Evolutionary conservation across 192 early-diverging fungal genomes (phyloP), one percentile per base, ranked within the genome.

Genomic region (Linnemannia elongata): DNA sequence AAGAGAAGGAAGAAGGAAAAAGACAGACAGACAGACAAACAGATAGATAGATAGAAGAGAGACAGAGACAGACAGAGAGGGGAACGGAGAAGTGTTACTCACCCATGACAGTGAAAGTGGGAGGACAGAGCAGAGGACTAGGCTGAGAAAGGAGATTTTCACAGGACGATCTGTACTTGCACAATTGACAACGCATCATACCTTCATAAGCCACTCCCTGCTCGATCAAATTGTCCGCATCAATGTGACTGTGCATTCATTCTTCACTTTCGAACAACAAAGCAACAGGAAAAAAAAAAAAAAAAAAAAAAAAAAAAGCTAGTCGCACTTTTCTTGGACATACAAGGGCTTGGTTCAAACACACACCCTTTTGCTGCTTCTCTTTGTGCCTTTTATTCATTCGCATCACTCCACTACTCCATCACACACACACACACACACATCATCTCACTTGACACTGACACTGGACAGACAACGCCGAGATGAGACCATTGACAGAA

Each of bases 401-500:
- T 66, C 66, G 60, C 60, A 66, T 66, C 60, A 66, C 60, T 68
- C 27, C 66, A 27, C 33, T n/a, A n/a, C n/a, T n/a, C n/a, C n/a
- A n/a, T n/a, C n/a, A n/a, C n/a, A n/a, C n/a, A n/a, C n/a, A n/a
- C n/a, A n/a, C n/a, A n/a, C n/a, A n/a, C 69, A 24, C 69, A 70
- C 24, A 24, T 42, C 69, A 42, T 22, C 72, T 73, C 27, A 15
- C 36, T 38, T 24, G 24, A 72, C 24, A 36, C 18, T 24, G 24
- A 72, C 24, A 36, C 18, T 12, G 24, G 71, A n/a, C 7, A 73
- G 39, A 45, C 27, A 44, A 15, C 20, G 27, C 27, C 20, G 45
- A 42, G 70, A 99, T 99, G 98, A 93, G 98, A 70, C 98, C 98
- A 9, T 91, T 99, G 55, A 99, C 98, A 66, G 96, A 98, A 88